These are phyloP conservation scores for Cryptosporidium sp. DNA, from an alignment of 169 alveolate genomes.

Conservation along the genomic window DNA sequence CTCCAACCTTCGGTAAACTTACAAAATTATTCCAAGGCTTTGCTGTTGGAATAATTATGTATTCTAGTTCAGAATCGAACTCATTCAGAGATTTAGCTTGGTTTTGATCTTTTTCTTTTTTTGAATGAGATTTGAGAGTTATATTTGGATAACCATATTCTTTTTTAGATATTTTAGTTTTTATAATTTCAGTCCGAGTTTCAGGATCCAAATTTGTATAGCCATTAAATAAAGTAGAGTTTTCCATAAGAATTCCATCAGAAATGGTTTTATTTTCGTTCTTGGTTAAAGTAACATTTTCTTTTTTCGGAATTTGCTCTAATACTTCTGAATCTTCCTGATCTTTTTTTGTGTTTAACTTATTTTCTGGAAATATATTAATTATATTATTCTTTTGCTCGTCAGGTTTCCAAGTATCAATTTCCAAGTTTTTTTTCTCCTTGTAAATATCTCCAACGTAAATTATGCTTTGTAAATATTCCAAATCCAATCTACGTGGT, in stretches of 20 bases:
- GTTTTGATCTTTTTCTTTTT: neutral
- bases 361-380: constrained; percentile 19
- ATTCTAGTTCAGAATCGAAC: neutral
- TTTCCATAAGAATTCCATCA: neutral
- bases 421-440: neutral
- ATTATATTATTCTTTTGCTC: constrained; percentile 7
- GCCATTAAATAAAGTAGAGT: neutral
- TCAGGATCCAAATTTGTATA: neutral
- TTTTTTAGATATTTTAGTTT: neutral
- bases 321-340: neutral
- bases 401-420: constrained; percentile 6
- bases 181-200: neutral
- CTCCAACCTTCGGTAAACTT: constrained; percentile 11
- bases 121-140: neutral
- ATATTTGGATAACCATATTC: neutral
- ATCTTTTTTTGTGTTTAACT: constrained; percentile 5
- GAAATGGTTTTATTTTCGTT: neutral
- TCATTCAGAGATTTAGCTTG: neutral
- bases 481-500: constrained; percentile 21
- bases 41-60: constrained; percentile 16
- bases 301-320: neutral
- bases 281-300: neutral
- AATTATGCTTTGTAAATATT: constrained; percentile 37
- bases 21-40: constrained; percentile 40
- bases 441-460: constrained; percentile 22